phyloP scores from a whole-genome alignment of 768 basidiomycete genomes.

The Dacryopinax primogenitus region DNA sequence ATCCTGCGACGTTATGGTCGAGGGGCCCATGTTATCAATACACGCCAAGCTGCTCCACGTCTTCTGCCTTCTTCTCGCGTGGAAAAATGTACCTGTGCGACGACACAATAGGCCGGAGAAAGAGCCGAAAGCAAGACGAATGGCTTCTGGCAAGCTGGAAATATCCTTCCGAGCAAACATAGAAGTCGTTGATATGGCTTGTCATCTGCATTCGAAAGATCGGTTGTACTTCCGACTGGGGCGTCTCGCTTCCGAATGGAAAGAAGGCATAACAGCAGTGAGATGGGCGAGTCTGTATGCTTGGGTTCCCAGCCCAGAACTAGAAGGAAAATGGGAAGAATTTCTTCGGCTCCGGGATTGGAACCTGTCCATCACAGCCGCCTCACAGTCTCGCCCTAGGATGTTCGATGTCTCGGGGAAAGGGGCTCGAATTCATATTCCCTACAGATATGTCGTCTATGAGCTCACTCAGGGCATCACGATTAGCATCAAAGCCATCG shows the following conservation, averaged over 20 bases:
- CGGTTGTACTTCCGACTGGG: slow-evolving; percentile 26
- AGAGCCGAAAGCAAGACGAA: background rate
- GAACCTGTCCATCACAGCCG: slow-evolving; percentile 24
- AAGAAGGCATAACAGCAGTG: slow-evolving; percentile 30
- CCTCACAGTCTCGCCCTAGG: slow-evolving; percentile 13
- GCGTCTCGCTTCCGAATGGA: slow-evolving; percentile 16
- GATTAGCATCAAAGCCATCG: slow-evolving; percentile 56
- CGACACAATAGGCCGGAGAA: background rate
- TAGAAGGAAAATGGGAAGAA: slow-evolving; percentile 57
- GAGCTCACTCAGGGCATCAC: slow-evolving; percentile 61
- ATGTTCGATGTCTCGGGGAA: slow-evolving; percentile 44
- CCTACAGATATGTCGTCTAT: slow-evolving; percentile 60
- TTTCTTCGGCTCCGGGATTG: slow-evolving; percentile 47
- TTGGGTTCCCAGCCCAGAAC: slow-evolving; percentile 44
- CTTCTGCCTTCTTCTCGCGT: slow-evolving; percentile 34
- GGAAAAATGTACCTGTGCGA: background rate
- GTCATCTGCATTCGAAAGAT: slow-evolving; percentile 19
- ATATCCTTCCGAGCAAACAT: background rate
- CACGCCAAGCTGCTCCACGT: slow-evolving; percentile 28
- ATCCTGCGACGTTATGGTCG: slow-evolving; percentile 9
- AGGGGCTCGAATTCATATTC: slow-evolving; percentile 62
- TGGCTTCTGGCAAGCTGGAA: background rate
- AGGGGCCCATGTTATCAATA: background rate
- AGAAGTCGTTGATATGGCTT: background rate
- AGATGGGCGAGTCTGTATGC: slow-evolving; percentile 28